These are phyloP conservation scores for Rubroboletus satanas DNA, from an alignment of 768 basidiomycete species.

Conservation along the genomic window DNA sequence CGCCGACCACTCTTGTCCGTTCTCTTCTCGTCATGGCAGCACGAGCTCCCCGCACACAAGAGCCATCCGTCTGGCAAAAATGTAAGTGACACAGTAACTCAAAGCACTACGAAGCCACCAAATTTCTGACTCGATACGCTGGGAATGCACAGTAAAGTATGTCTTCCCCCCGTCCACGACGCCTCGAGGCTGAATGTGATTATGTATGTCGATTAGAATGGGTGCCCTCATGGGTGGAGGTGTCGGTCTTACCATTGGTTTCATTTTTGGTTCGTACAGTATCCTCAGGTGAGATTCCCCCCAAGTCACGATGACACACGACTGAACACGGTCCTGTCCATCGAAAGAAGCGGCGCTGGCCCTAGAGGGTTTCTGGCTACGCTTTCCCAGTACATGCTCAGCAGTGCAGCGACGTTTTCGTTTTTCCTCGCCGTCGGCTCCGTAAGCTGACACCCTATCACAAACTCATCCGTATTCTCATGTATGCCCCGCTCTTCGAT, in stretches of 20 bases:
- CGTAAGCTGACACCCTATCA: constrained; percentile 40
- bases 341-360: constrained; percentile 76
- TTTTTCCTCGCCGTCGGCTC: constrained; percentile 97
- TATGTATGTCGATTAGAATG: constrained; percentile 54
- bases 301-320: neutral
- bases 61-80: constrained; percentile 74
- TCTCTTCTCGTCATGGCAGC: constrained; percentile 24
- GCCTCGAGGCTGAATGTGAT: constrained; percentile 4
- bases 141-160: constrained; percentile 53
- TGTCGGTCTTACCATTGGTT: constrained; percentile 94
- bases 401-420: constrained; percentile 94
- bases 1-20: neutral
- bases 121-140: constrained; percentile 11
- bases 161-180: constrained; percentile 15
- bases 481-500: neutral
- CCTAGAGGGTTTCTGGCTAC: constrained; percentile 88
- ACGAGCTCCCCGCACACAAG: constrained; percentile 39
- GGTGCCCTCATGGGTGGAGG: constrained; percentile 90
- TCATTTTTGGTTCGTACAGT: constrained; percentile 93
- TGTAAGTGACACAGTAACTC: constrained; percentile 39
- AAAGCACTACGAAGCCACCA: neutral
- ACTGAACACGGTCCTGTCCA: constrained; percentile 4
- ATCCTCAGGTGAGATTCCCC: constrained; percentile 69
- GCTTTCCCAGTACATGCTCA: constrained; percentile 96
- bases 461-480: neutral